These are phyloP conservation scores for Colletotrichum truncatum DNA, from an alignment of 2,329 filamentous ascomycete genomes.

Conservation along the genomic window DNA sequence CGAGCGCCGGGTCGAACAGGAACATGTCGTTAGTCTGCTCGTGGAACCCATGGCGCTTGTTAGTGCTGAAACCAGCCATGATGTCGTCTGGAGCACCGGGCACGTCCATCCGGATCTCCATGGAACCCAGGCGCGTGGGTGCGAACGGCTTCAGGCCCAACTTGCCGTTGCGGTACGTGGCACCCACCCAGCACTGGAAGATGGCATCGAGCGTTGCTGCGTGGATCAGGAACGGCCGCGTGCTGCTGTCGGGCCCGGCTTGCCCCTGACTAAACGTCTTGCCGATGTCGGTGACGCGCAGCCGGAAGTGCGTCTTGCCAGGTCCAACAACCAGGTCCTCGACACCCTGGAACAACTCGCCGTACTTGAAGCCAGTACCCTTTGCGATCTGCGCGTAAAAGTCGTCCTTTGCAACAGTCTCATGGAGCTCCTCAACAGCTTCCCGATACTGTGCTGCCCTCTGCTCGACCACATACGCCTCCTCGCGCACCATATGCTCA, in stretches of 20 bases:
- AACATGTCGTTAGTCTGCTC: constrained; percentile 11
- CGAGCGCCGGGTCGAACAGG: not conserved
- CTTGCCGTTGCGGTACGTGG: not conserved
- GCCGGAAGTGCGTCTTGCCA: not conserved
- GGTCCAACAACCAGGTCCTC: not conserved
- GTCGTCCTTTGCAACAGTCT: not conserved
- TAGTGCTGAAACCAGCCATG: not conserved
- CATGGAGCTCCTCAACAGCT: not conserved
- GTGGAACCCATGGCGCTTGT: not conserved
- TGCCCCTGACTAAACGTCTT: not conserved
- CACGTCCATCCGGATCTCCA: not conserved
- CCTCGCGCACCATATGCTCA: not conserved
- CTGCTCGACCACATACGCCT: not conserved
- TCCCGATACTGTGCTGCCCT: not conserved
- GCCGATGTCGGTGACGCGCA: constrained; percentile 1
- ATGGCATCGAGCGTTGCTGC: constrained; percentile 4
- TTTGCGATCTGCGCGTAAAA: not conserved
- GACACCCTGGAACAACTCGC: not conserved
- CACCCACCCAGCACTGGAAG: constrained; percentile 15
- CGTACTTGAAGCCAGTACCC: constrained; percentile 1
- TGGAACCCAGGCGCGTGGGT: not conserved
- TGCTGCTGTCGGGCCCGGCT: not conserved
- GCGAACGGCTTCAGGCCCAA: not conserved
- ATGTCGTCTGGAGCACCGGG: not conserved
- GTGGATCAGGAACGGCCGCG: not conserved